Base-by-base conservation (phyloP, 208 protist species). In the Blastocrithidia nonstop region DNA sequence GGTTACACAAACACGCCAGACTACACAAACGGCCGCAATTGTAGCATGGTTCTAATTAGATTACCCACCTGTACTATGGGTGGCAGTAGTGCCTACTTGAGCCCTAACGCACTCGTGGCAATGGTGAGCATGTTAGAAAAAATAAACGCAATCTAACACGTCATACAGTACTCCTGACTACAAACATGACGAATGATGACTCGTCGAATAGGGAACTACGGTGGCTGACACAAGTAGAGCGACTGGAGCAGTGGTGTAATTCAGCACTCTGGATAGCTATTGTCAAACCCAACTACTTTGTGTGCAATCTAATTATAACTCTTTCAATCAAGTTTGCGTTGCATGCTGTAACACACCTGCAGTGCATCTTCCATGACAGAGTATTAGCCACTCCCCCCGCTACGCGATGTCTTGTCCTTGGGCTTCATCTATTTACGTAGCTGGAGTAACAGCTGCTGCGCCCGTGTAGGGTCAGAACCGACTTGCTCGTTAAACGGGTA, bases 191-290 rank as follows among this genome's bases (percentile, higher is more conserved):
- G 63, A 32, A 93, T 25, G 35, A 93, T 60, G 19, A 83, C 75
- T 42, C 71, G 77, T 28, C 83, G 73, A 27, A 93, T 64, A 21
- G 83, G 78, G 45, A 70, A 93, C 48, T 85, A 66, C 0, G 74
- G 78, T 5, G 78, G 65, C 50, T 88, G 77, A 53, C 78, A 88
- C 22, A 87, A 62, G 55, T 87, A 93, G 1, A 93, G 60, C 9
- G 66, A 85, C 57, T 93, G 83, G 33, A 93, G 50, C 13, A 87
- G 57, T 8, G 78, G 50, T 6, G 69, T 87, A 21, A 93, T 66
- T 79, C 83, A 93, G 53, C 68, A 93, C 65, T 93, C 83, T 19
- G 78, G 78, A 43, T 83, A 85, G 57, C 76, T 88, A 57, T 93
- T 93, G 53, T 93, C 83, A 1, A 88, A 50, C 16, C 83, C 83